phyloP scores from a whole-genome alignment of 2,329 filamentous ascomycete genomes.

The Diaporthe vexans region DNA sequence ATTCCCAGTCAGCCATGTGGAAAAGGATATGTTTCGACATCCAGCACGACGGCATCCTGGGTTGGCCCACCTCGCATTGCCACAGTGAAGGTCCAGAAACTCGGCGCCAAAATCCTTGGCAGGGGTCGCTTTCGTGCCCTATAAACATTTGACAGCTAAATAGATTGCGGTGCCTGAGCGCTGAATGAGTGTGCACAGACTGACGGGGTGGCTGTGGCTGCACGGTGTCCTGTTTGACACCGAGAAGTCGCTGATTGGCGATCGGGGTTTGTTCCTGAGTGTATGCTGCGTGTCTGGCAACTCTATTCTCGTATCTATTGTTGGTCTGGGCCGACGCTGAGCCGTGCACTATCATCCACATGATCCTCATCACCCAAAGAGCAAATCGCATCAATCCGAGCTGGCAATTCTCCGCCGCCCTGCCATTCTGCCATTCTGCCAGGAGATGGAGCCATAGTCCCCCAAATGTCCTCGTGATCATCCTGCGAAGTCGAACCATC shows the following conservation, averaged over 20 bases:
- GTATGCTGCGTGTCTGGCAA: background rate
- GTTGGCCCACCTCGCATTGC: background rate
- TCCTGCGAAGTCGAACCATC: too few species aligned
- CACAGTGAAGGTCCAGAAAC: background rate
- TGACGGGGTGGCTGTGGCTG: background rate
- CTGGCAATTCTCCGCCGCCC: too few species aligned
- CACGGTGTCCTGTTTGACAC: background rate
- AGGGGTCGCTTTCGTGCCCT: background rate
- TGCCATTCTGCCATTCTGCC: too few species aligned
- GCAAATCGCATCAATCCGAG: background rate
- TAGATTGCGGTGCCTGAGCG: background rate
- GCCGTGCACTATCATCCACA: too few species aligned
- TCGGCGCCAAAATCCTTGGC: constrained; percentile 3
- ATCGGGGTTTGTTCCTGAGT: background rate
- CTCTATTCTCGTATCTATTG: background rate
- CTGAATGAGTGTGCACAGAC: background rate
- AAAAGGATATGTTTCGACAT: background rate
- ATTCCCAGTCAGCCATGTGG: too few species aligned
- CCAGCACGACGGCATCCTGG: background rate
- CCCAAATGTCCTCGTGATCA: too few species aligned
- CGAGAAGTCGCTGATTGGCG: background rate
- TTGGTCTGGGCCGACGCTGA: too few species aligned
- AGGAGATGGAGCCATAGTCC: too few species aligned
- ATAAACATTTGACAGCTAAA: constrained; percentile 5
- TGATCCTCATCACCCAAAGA: background rate